phyloP scores from a whole-genome alignment of 2,329 filamentous ascomycete species.

The Epichloe festucae region DNA sequence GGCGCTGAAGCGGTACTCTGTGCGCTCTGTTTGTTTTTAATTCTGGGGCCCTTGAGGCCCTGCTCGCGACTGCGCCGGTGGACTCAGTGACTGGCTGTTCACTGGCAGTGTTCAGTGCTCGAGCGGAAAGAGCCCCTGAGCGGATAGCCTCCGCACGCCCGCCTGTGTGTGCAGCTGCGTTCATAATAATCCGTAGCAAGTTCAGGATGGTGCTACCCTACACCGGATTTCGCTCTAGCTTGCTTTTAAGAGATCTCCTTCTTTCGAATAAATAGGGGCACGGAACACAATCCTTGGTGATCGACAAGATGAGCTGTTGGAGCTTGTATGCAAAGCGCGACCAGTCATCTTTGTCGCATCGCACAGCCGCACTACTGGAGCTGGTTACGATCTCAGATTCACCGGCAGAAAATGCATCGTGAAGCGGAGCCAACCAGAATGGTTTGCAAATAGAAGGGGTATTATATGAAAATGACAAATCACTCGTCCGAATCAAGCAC shows the following conservation, averaged over 20 bases:
- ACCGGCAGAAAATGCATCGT: not conserved
- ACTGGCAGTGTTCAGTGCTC: too few species aligned
- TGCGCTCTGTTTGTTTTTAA: not conserved
- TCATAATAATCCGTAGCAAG: too few species aligned
- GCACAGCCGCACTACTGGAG: not conserved
- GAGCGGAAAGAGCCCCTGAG: not conserved
- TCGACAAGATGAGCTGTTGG: too few species aligned
- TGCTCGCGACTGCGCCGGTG: not conserved
- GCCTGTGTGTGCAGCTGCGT: not conserved
- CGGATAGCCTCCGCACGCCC: not conserved
- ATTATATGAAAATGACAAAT: not conserved
- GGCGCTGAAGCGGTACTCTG: not conserved
- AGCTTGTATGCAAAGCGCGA: too few species aligned
- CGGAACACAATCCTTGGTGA: too few species aligned
- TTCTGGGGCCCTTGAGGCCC: not conserved
- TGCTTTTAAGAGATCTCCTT: too few species aligned
- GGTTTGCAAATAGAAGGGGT: not conserved
- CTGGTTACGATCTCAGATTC: not conserved
- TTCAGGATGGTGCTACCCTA: too few species aligned
- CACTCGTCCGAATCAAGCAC: not conserved
- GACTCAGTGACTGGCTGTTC: not conserved
- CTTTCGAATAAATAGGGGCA: too few species aligned
- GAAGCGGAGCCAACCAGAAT: not conserved
- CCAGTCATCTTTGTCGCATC: too few species aligned
- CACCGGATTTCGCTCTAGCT: too few species aligned